Evolutionary conservation across 306 rosid species (phyloP).

Genomic region (Inga laurina): DNA sequence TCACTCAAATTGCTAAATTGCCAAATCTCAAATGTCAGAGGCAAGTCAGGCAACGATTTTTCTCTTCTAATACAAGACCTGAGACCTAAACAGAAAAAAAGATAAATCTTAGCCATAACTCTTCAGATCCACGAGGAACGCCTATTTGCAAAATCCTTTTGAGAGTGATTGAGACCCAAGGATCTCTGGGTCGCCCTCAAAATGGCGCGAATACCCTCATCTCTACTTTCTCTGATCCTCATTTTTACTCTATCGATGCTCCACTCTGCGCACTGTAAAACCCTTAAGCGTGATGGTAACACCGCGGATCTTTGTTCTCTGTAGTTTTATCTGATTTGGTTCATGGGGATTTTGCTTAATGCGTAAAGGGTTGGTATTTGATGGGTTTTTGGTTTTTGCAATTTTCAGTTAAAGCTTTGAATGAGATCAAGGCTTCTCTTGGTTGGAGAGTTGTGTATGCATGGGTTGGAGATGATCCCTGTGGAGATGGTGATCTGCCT

Average conservation of each 20-base stretch:
- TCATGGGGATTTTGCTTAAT: neutral
- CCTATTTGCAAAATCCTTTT: neutral
- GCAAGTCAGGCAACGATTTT: too few species aligned
- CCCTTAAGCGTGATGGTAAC: constrained; percentile 96
- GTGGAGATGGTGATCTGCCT: constrained; percentile 97
- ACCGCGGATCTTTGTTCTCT: constrained; percentile 10
- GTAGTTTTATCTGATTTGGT: constrained; percentile 1
- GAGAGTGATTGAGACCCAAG: neutral
- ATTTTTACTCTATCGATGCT: constrained; percentile 40
- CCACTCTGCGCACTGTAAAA: constrained; percentile 62
- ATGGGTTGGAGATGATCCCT: constrained; percentile 99
- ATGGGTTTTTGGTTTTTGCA: neutral
- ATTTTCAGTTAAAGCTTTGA: constrained; percentile 87
- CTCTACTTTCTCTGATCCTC: constrained; percentile 44
- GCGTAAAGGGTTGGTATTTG: constrained; percentile 18
- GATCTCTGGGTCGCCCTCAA: constrained; percentile 31
- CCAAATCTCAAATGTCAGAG: constrained; percentile 29
- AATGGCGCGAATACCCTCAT: constrained; percentile 54
- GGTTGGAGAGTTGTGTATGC: constrained; percentile 99
- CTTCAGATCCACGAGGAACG: constrained; percentile 29
- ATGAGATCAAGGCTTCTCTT: constrained; percentile 96
- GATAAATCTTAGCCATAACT: neutral
- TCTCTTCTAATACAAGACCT: neutral
- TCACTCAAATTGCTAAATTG: constrained; percentile 23
- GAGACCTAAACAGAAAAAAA: neutral